Evolutionary conservation across 1,139 yeast genomes (phyloP), one percentile per base, ranked within the genome.

Genomic region (Lodderomyces margitis): DNA sequence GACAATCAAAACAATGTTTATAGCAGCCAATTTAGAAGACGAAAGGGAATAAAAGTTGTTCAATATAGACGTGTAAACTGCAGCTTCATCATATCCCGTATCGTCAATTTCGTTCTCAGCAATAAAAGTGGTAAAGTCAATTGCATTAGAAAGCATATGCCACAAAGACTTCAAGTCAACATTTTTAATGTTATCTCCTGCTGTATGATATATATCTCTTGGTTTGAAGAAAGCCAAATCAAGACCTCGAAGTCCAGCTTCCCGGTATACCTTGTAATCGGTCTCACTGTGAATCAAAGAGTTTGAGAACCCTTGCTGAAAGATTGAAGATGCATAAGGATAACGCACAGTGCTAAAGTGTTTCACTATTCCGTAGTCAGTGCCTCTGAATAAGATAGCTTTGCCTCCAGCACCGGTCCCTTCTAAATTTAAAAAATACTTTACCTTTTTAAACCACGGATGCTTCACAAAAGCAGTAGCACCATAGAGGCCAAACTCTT

Each of bases 381-480:
- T 81, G 14, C 92, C 83, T 59, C 97, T 74, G 61, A 91, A 88
- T 36, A 91, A 66, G 28, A 87, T 74, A 0, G 96, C 91, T 47
- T 86, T 80, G 5, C 96, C 96, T 21, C 96, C 96, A 3, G 95
- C 87, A 3, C 97, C 97, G 0, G 96, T 87, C n/a, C 97, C 97
- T 68, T 91, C 98, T 49, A 91, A 68, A 57, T 91, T 91, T 52
- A 91, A 71, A 50, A 91, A 86, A 50, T 77, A 83, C 35, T 70
- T 71, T 3, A 85, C 80, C 12, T 75, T 63, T 38, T 74, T 62
- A 24, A 79, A 73, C 95, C 95, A 88, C 12, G 86, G 83, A 57
- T 89, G 96, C 28, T 69, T 58, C 44, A 86, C 66, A 56, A 88
- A 89, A 0, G 87, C 78, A 39, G 75, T 74, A 0, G 97, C 96